Evolutionary conservation across 2,329 filamentous ascomycete species (phyloP).

Genomic region (Xylariaceae sp.): DNA sequence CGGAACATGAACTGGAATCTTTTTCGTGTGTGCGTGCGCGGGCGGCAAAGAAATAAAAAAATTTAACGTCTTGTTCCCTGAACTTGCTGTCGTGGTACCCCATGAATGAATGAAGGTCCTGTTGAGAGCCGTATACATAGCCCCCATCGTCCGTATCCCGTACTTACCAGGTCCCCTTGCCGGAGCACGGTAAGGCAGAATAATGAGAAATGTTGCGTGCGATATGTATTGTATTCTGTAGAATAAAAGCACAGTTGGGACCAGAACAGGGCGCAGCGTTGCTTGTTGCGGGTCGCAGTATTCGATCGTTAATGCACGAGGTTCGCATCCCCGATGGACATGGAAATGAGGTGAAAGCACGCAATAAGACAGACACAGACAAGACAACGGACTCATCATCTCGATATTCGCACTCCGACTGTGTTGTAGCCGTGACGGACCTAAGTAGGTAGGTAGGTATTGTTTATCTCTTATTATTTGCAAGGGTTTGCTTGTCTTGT

Average conservation of each 20-base stretch:
- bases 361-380: too few relatives aligned
- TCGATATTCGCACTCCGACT: too few relatives aligned
- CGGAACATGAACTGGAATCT: background rate
- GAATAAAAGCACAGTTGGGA: too few relatives aligned
- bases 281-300: background rate
- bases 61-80: background rate
- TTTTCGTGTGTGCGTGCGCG: too few relatives aligned
- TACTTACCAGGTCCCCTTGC: background rate
- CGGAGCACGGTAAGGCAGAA: background rate
- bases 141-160: background rate
- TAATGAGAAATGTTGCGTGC: background rate
- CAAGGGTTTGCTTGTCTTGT: background rate
- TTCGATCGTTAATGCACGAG: background rate
- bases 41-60: too few relatives aligned
- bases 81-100: background rate
- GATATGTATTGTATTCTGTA: background rate
- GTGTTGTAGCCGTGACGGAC: too few relatives aligned
- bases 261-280: too few relatives aligned
- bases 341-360: background rate
- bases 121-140: background rate
- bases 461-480: background rate
- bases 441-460: background rate
- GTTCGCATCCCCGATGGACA: background rate
- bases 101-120: background rate
- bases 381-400: too few relatives aligned